Base-by-base conservation (phyloP, 2,329 filamentous ascomycete species). In the Rhytidhysteron rufulum region DNA sequence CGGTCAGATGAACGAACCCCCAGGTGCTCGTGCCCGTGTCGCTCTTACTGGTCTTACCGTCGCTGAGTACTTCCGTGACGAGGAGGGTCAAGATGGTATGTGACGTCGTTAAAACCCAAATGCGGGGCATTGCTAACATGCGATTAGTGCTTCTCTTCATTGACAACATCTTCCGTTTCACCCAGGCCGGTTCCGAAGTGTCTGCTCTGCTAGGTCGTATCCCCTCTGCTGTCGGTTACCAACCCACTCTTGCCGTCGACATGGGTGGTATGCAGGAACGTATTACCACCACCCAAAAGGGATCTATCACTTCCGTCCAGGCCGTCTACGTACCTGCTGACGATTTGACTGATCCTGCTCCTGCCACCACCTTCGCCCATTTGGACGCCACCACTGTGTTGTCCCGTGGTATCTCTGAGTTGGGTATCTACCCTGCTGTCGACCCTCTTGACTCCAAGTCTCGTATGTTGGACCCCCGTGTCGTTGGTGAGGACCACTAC, bases 121-220 rank as follows among this genome's bases (percentile, higher is more conserved):
- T n/a, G 9, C 24, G 19, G 31, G 27, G 11, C 30, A 30, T 34
- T 31, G 42, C 62, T 66, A 51, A 67, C 45, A 58, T 20, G 21
- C 20, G 21, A 5, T 16, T 44, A 86, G 88, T 96, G 82, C 80
- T 96, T 70, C 89, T 96, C 73, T 96, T 97, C 82, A 97, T 97
- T 73, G 93, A 98, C 86, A 98, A 98, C 83, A 97, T 98, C 77
- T 97, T 96, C 88, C 86, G 93, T 68, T 97, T 97, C 83, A 96
- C 91, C 57, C 91, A 97, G 79, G 93, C 93, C 72, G 93, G 93
- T 90, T 97, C 93, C 66, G 93, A 98, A 79, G 93, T 98, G 83
- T 97, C 91, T 79, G 93, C 93, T 67, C 83, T 98, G 70, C 82
- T 98, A 56, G 93, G 93, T 80, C 91, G 93, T 89, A 98, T 98